Conservation (phyloP, 2,329 filamentous ascomycete genomes). For the Leptographium radiaticola region DNA sequence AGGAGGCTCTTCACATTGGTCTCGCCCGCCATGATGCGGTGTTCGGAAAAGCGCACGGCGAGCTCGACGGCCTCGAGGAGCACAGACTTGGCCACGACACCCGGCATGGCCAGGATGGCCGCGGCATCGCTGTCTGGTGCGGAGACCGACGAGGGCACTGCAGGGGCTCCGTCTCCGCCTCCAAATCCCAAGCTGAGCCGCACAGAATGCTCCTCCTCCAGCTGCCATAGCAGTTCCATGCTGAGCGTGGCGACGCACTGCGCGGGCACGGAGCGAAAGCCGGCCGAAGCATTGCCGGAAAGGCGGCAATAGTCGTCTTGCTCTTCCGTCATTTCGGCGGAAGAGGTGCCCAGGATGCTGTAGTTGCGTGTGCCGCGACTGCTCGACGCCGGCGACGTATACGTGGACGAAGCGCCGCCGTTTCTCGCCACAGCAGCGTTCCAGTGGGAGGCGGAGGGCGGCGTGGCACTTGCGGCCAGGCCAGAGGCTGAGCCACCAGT, state of each 20-base stretch:
- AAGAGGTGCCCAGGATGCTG: background rate
- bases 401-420: background rate
- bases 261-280: slow-evolving; percentile 27
- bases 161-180: background rate
- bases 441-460: background rate
- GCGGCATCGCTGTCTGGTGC: background rate
- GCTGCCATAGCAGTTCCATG: slow-evolving; percentile 32
- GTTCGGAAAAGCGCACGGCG: slow-evolving; percentile 5
- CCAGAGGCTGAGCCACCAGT: background rate
- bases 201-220: slow-evolving; percentile 25
- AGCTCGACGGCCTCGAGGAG: slow-evolving; percentile 10
- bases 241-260: slow-evolving; percentile 28
- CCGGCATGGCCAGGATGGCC: slow-evolving; percentile 9
- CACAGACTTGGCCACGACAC: slow-evolving; percentile 7
- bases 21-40: slow-evolving; percentile 19
- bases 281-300: slow-evolving; percentile 25
- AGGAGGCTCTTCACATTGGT: slow-evolving; percentile 42
- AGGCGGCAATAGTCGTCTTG: slow-evolving; percentile 24
- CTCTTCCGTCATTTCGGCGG: slow-evolving; percentile 10
- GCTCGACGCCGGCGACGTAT: background rate
- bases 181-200: slow-evolving; percentile 9
- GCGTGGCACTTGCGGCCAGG: background rate
- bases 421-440: background rate
- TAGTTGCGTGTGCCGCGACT: background rate
- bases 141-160: background rate